Percentiles rank a stretch among this genome's conserved stretches.
Evolutionary conservation across 202 grass and related monocot genomes (phyloP).

Genomic region (Tripidium arundinaceum): DNA sequence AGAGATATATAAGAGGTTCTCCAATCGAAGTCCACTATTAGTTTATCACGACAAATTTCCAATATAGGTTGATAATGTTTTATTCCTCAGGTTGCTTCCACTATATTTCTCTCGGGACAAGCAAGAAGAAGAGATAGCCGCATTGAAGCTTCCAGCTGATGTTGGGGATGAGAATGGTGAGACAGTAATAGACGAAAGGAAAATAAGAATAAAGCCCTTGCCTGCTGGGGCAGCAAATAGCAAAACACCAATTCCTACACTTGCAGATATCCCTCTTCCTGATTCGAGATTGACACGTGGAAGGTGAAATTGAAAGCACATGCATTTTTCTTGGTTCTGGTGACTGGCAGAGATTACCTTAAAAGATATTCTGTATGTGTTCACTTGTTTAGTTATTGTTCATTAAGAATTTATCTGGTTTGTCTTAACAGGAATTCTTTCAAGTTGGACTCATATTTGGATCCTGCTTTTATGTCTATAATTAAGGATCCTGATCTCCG

Average conservation of each 20-base stretch:
- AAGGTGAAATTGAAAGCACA: conserved; percentile 39
- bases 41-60: conserved; percentile 21
- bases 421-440: conserved; percentile 52
- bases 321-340: not conserved
- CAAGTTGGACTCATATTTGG: conserved; percentile 67
- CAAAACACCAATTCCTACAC: conserved; percentile 26
- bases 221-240: conserved; percentile 47
- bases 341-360: conserved; percentile 6
- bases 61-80: conserved; percentile 15
- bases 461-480: conserved; percentile 70
- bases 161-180: conserved; percentile 99
- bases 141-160: conserved; percentile 86
- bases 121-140: conserved; percentile 85
- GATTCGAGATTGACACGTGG: conserved; percentile 65
- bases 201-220: conserved; percentile 96
- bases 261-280: conserved; percentile 53
- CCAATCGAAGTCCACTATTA: not conserved
- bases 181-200: conserved; percentile 92
- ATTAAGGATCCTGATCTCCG: conserved; percentile 73
- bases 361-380: not conserved
- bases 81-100: conserved; percentile 74
- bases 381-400: not conserved
- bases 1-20: conserved; percentile 95
- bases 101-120: conserved; percentile 95
- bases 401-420: not conserved